A percentile compares a stretch with the other conserved stretches of the same genome.
Conservation (phyloP, 495 filamentous ascomycete species). For the Astrothelium subdiscretum region DNA sequence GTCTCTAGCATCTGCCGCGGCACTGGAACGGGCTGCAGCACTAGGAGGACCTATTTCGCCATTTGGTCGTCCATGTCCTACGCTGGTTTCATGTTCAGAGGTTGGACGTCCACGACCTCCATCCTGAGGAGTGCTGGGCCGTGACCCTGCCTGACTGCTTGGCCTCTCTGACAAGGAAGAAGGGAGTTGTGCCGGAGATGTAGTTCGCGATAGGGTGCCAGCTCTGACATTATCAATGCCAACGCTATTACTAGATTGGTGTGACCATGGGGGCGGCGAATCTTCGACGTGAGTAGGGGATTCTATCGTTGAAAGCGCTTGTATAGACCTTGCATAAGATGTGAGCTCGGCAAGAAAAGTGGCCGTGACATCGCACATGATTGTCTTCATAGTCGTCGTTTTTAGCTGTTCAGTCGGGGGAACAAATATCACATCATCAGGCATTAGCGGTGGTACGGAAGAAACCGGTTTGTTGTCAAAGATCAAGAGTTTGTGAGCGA, state of each 20-base stretch:
- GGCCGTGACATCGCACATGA: slow-evolving; percentile 86
- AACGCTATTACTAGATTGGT: not conserved
- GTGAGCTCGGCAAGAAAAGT: slow-evolving; percentile 77
- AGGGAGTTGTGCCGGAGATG: not conserved
- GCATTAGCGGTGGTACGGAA: slow-evolving; percentile 14
- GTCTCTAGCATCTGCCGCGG: slow-evolving; percentile 27
- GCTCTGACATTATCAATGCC: not conserved
- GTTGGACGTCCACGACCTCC: not conserved
- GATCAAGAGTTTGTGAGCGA: slow-evolving; percentile 67
- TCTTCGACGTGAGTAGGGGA: slow-evolving; percentile 37
- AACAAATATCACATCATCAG: slow-evolving; percentile 44
- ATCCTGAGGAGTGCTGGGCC: not conserved
- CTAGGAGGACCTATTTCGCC: slow-evolving; percentile 14
- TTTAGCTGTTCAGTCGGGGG: slow-evolving; percentile 60
- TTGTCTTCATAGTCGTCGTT: slow-evolving; percentile 84
- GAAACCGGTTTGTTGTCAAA: slow-evolving; percentile 48
- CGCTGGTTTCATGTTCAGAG: not conserved
- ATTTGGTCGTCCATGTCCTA: not conserved
- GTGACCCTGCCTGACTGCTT: not conserved
- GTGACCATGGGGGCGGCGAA: not conserved
- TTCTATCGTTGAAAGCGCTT: slow-evolving; percentile 66
- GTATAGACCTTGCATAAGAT: slow-evolving; percentile 71
- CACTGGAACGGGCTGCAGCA: slow-evolving; percentile 8
- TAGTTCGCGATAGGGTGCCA: not conserved
- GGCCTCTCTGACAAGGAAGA: not conserved